phyloP scores from a whole-genome alignment of 257 asterid species.

The Cordia subcordata region DNA sequence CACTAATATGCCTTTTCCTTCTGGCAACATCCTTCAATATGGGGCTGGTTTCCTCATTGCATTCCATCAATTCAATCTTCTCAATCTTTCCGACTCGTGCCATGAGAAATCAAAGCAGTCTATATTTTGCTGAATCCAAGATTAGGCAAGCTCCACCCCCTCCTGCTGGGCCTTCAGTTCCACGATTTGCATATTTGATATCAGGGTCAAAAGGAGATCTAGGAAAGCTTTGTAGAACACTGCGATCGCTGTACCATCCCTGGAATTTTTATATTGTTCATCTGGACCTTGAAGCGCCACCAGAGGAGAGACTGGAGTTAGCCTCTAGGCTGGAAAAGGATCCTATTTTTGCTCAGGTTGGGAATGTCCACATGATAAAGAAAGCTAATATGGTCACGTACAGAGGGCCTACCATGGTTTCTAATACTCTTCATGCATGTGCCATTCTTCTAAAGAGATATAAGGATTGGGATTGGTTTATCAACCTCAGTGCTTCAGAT shows the following conservation, averaged over 20 bases:
- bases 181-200: slow-evolving; percentile 45
- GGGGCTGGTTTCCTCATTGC: slow-evolving; percentile 36
- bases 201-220: slow-evolving; percentile 43
- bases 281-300: slow-evolving; percentile 49
- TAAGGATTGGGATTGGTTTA: slow-evolving; percentile 64
- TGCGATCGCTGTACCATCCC: slow-evolving; percentile 46
- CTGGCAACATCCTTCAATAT: slow-evolving; percentile 35
- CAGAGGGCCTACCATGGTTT: slow-evolving; percentile 63
- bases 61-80: slow-evolving; percentile 37
- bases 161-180: slow-evolving; percentile 29
- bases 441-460: slow-evolving; percentile 48
- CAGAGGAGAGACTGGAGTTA: slow-evolving; percentile 49
- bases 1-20: slow-evolving; percentile 31
- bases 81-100: slow-evolving; percentile 28
- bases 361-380: slow-evolving; percentile 46
- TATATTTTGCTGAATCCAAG: slow-evolving; percentile 31
- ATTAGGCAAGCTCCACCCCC: slow-evolving; percentile 21
- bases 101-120: slow-evolving; percentile 20
- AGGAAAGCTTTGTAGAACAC: slow-evolving; percentile 54
- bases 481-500: slow-evolving; percentile 57
- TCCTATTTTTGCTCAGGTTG: slow-evolving; percentile 34
- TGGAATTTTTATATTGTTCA: slow-evolving; percentile 57
- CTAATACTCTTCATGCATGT: slow-evolving; percentile 57
- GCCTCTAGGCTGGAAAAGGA: slow-evolving; percentile 33
- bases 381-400: slow-evolving; percentile 64